phyloP scores from a whole-genome alignment of 495 filamentous ascomycete species.

The Penicillium riverlandense region DNA sequence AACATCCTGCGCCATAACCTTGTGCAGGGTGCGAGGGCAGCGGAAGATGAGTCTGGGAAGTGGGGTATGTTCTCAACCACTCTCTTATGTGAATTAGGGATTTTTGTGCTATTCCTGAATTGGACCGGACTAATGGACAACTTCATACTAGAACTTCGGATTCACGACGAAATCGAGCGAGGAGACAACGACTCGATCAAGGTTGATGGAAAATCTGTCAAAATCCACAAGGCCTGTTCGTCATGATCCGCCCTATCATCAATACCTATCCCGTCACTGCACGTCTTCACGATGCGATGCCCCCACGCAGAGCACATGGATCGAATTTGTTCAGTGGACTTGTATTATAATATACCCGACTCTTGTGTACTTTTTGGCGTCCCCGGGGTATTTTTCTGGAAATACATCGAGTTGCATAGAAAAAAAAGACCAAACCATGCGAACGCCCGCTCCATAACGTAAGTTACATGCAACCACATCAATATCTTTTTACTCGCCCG shows the following conservation, averaged over 20 bases:
- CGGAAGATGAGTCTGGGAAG: slow-evolving; percentile 44
- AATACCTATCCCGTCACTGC: neutral
- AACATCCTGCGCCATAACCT: slow-evolving; percentile 74
- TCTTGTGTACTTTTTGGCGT: slow-evolving; percentile 29
- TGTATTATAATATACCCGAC: slow-evolving; percentile 45
- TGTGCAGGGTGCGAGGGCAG: slow-evolving; percentile 66
- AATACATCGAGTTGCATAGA: slow-evolving; percentile 36
- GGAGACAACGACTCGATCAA: slow-evolving; percentile 89
- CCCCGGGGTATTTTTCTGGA: slow-evolving; percentile 29
- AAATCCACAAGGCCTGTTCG: slow-evolving; percentile 40
- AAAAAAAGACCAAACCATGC: slow-evolving; percentile 19
- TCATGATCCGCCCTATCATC: slow-evolving; percentile 11
- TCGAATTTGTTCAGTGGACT: slow-evolving; percentile 4
- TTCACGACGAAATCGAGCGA: slow-evolving; percentile 85
- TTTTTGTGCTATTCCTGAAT: neutral
- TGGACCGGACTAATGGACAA: slow-evolving; percentile 5
- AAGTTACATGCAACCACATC: slow-evolving; percentile 18
- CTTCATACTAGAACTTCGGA: slow-evolving; percentile 52
- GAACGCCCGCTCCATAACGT: slow-evolving; percentile 37
- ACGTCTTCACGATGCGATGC: neutral
- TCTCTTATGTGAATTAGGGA: neutral
- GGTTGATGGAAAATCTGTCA: slow-evolving; percentile 37
- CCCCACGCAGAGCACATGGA: neutral
- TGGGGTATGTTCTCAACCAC: slow-evolving; percentile 50
- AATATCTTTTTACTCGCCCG: slow-evolving; percentile 57